Percentiles rank a stretch among this genome's conserved stretches.
phyloP scores from a whole-genome alignment of 768 basidiomycete species.

The Russula lepida region DNA sequence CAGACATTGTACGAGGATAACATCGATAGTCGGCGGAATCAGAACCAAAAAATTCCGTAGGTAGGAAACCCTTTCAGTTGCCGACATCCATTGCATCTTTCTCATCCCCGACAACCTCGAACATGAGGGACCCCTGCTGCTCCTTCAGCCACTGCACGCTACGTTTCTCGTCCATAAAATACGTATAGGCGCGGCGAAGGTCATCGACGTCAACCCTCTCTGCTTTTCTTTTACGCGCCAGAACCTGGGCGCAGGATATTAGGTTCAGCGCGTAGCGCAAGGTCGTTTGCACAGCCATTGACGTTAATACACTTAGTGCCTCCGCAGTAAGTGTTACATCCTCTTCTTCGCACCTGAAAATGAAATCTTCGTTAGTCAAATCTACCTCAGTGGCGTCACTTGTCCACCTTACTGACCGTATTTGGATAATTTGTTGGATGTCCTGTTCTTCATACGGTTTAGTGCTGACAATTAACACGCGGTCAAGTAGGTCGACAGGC shows the following conservation, averaged over 20 bases:
- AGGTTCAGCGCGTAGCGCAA: constrained; percentile 91
- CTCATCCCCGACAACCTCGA: constrained; percentile 52
- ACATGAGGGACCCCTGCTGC: constrained; percentile 64
- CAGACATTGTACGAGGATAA: background rate
- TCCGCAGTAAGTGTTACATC: constrained; percentile 75
- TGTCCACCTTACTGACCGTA: constrained; percentile 47
- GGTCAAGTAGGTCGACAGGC: constrained; percentile 88
- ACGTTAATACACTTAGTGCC: constrained; percentile 71
- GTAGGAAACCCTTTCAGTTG: constrained; percentile 21
- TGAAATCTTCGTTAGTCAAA: background rate
- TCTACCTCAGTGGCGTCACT: background rate
- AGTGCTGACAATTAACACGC: constrained; percentile 93
- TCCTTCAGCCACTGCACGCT: constrained; percentile 90
- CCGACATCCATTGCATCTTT: constrained; percentile 33
- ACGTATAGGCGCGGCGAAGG: constrained; percentile 72
- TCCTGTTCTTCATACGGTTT: constrained; percentile 77
- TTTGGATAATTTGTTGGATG: constrained; percentile 85
- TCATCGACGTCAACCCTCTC: constrained; percentile 81
- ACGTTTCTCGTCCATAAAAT: constrained; percentile 90
- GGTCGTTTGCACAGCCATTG: constrained; percentile 85
- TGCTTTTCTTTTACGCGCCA: constrained; percentile 76
- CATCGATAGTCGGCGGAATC: background rate
- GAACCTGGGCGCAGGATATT: constrained; percentile 84
- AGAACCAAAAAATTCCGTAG: too few relatives aligned
- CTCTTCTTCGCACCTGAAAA: constrained; percentile 79